phyloP scores from a whole-genome alignment of 2,329 filamentous ascomycete species.

The Bipolaris cookei region DNA sequence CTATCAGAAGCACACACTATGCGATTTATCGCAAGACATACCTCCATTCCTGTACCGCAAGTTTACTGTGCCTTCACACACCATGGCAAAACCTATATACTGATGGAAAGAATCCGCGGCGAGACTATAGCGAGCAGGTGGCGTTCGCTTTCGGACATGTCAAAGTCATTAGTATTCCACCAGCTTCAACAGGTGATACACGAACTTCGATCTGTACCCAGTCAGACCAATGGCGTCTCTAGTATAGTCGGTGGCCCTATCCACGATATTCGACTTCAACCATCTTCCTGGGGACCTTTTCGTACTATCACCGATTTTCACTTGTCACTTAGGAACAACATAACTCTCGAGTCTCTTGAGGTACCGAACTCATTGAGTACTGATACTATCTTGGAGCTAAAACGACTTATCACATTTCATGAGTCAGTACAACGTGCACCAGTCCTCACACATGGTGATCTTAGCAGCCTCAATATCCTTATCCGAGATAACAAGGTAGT shows the following conservation, averaged over 20 bases:
- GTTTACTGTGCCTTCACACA: slow-evolving; percentile 54
- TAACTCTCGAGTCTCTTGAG: too few species aligned
- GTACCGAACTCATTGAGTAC: too few species aligned
- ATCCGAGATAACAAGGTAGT: slow-evolving; percentile 51
- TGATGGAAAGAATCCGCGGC: slow-evolving; percentile 54
- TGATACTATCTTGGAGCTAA: too few species aligned
- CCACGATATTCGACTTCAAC: slow-evolving; percentile 35
- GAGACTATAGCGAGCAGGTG: too few species aligned
- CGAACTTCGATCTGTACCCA: slow-evolving; percentile 22
- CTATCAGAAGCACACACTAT: slow-evolving; percentile 39
- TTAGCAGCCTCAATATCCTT: slow-evolving; percentile 56
- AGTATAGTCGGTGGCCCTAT: slow-evolving; percentile 27
- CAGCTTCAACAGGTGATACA: slow-evolving; percentile 27
- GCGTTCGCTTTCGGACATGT: too few species aligned
- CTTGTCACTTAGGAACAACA: neutral
- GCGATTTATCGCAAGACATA: slow-evolving; percentile 51
- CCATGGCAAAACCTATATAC: slow-evolving; percentile 52
- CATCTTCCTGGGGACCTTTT: slow-evolving; percentile 43
- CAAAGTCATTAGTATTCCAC: slow-evolving; percentile 6
- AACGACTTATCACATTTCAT: too few species aligned
- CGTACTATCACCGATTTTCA: slow-evolving; percentile 48
- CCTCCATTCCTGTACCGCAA: slow-evolving; percentile 55
- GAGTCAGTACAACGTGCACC: too few species aligned
- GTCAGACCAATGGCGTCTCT: slow-evolving; percentile 19
- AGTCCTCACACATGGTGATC: slow-evolving; percentile 56